Percentiles rank a stretch among this genome's conserved stretches.
Conservation (phyloP, 257 asterid genomes). For the Jacaranda copaia region DNA sequence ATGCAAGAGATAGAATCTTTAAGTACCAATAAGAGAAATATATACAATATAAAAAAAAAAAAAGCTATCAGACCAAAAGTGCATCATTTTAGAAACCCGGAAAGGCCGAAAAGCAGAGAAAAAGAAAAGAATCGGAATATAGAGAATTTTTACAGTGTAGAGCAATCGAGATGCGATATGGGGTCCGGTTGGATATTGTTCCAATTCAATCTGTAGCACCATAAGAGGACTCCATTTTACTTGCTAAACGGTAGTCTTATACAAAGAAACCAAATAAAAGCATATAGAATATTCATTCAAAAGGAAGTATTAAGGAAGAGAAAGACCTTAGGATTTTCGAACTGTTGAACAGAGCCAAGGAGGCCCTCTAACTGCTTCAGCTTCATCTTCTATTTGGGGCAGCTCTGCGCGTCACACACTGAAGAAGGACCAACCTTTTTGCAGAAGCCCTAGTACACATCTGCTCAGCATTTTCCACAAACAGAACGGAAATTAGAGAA, state of each 20-base stretch:
- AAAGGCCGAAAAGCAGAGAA: slow-evolving; percentile 22
- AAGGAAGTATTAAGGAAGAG: not conserved
- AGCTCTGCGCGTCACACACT: not conserved
- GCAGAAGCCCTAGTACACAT: not conserved
- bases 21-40: not conserved
- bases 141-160: slow-evolving; percentile 61
- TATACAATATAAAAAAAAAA: not conserved
- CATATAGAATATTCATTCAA: not conserved
- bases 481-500: too few species aligned
- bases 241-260: not conserved
- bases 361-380: slow-evolving; percentile 78
- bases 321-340: slow-evolving; percentile 76
- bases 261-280: not conserved
- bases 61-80: not conserved
- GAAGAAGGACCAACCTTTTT: not conserved
- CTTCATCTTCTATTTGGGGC: slow-evolving; percentile 59
- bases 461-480: too few species aligned
- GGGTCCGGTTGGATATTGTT: slow-evolving; percentile 96
- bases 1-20: slow-evolving; percentile 26
- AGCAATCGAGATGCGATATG: slow-evolving; percentile 96
- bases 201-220: slow-evolving; percentile 78
- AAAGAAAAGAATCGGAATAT: slow-evolving; percentile 14
- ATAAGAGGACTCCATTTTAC: slow-evolving; percentile 3
- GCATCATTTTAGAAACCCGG: not conserved
- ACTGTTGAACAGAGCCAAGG: slow-evolving; percentile 78